Base-by-base conservation (phyloP, 1,284 basidiomycete genomes). In the Spongispora temasekensis region DNA sequence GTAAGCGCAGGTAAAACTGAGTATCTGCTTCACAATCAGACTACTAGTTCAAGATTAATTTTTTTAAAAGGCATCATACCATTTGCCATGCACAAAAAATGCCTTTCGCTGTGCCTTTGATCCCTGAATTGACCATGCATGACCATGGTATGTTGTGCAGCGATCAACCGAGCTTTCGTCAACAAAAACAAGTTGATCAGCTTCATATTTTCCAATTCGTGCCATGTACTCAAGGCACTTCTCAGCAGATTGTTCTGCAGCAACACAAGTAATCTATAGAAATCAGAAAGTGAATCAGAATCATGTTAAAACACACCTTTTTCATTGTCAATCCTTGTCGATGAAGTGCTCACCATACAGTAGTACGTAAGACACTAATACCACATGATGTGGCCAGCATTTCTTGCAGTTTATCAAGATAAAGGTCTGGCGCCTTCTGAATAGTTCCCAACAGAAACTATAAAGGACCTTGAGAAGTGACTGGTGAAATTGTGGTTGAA, bases 231-330 rank as follows among this genome's bases (percentile, higher is more conserved):
- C 40, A 8, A 68, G 53, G 2, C 65, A 46, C 30, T 67, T 64
- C 9, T 61, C 28, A n/a, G 65, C 70, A 52, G 68, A 68, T 0
- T 61, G 53, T 53, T 76, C 71, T 15, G 65, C 57, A 6, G 72
- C 72, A 53, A 60, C 42, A 21, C 64, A 40, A 2, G 62, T 67
- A 15, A 75, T 59, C 72, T 74, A 44, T 5, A 28, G 31, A 3
- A n/a, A 25, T 40, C 17, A 37, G 27, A 13, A n/a, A n/a, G 28
- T 2, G 32, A 46, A 48, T 57, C 19, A 46, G 57, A n/a, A 37
- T 19, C 10, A 13, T 15, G 35, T 37, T 17, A 10, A 12, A 37
- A 13, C 15, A 19, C 19, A 73, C 69, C 66, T 71, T 68, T 31
- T 73, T 75, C 53, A 61, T 61, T 2, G 53, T 61, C 5, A 55